A percentile compares a stretch with the other conserved stretches of the same genome.
Evolutionary conservation across 2,329 filamentous ascomycete genomes (phyloP).

Genomic region (Pseudopyrenochaeta lycopersici): DNA sequence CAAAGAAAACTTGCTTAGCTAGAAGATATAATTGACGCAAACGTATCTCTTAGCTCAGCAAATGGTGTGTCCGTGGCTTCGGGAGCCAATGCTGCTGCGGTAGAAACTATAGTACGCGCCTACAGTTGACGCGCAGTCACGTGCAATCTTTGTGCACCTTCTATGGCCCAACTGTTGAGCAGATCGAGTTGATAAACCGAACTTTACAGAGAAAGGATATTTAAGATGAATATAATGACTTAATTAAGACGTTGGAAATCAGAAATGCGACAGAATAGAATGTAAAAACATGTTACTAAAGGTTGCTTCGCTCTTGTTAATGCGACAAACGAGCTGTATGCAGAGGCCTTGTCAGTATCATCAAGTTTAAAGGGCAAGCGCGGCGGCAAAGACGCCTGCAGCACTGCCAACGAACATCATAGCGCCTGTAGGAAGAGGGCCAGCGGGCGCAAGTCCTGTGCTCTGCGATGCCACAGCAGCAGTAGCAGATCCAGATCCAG

Average conservation of each 20-base stretch:
- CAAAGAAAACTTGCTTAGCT: neutral
- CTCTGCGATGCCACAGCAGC: slow-evolving; percentile 7
- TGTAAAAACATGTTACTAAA: no score
- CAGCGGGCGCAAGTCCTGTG: slow-evolving; percentile 26
- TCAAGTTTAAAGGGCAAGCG: slow-evolving; percentile 29
- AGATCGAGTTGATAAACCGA: no score
- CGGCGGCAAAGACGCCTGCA: slow-evolving; percentile 31
- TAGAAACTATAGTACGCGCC: neutral
- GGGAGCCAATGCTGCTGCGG: neutral
- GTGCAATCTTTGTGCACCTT: no score
- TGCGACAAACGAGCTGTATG: no score
- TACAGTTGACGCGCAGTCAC: slow-evolving; percentile 2
- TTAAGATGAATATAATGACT: no score
- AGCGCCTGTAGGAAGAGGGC: slow-evolving; percentile 25
- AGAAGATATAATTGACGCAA: neutral
- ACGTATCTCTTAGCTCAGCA: neutral
- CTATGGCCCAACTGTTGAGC: no score
- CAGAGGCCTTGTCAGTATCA: no score
- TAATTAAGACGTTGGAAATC: no score
- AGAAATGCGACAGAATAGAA: no score
- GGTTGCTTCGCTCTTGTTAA: neutral
- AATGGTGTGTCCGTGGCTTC: neutral
- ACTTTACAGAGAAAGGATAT: no score
- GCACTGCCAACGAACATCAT: slow-evolving; percentile 34
- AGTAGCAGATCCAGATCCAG: slow-evolving; percentile 18